Evolutionary conservation across 768 basidiomycete species (phyloP), one percentile per base, ranked within the genome.

Genomic region (Lactarius pseudohatsudake): DNA sequence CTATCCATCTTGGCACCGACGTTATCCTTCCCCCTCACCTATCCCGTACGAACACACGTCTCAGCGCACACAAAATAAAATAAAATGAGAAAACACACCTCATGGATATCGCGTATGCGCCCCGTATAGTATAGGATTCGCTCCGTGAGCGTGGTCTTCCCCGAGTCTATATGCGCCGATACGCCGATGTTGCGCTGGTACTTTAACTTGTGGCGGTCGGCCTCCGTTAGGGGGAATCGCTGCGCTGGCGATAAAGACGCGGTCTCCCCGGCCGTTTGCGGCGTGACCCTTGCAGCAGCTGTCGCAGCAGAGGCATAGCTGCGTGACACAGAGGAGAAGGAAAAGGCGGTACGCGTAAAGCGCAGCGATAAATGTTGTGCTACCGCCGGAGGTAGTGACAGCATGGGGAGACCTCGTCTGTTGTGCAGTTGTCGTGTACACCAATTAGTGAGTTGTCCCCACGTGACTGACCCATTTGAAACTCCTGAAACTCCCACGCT

Each of bases 1-100:
- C 90, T 93, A 77, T 99, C 97, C 97, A 99, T 99, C 81, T 99
- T 99, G 9, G 97, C 97, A 61, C 97, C 97, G 22, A 98, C 95
- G 34, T 89, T 88, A 76, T 99, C 97, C 62, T 91, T 85, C 54
- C 97, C 97, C 67, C 97, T 84, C 67, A 96, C 93, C 91, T 93
- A 72, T 6, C 30, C 47, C 36, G n/a, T 22, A 66, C 11, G 13
- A 6, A 59, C 30, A 18, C 18, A 1, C 41, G 1, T 47, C 15
- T 67, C 53, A 55, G 55, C 26, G 32, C 30, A 7, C 4, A 20
- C 38, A 22, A 61, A 28, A 38, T 16, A n/a, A 15, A 66, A 26
- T 26, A 26, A 26, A 26, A 26, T 26, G 26, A 26, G 26, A 26
- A 57, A 59, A 77, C 88, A 70, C 72, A 94, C 95, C 84, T 99